Conservation (phyloP, 768 basidiomycete species). For the Exidia glandulosa region DNA sequence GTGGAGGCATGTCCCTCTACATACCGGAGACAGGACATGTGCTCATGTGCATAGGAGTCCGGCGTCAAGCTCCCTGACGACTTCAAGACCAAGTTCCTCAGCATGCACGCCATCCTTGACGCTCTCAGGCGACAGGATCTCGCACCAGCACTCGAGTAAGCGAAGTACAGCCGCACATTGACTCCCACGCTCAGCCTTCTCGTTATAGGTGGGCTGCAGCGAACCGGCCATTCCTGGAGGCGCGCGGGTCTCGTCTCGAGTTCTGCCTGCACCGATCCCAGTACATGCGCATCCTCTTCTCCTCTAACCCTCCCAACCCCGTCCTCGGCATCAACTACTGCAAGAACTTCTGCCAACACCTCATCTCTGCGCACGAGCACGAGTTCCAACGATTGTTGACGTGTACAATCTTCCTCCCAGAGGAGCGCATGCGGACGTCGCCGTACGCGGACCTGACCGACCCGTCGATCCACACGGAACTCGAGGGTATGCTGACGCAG, state of each 20-base stretch:
- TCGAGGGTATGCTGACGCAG: slow-evolving; percentile 74
- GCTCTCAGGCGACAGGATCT: slow-evolving; percentile 58
- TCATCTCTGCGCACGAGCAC: slow-evolving; percentile 49
- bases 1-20: slow-evolving; percentile 36
- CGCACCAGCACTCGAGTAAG: slow-evolving; percentile 67
- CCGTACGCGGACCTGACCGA: slow-evolving; percentile 68
- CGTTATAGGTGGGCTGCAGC: slow-evolving; percentile 63
- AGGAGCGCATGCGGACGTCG: slow-evolving; percentile 50
- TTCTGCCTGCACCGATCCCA: slow-evolving; percentile 87
- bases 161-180: slow-evolving; percentile 1
- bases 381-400: slow-evolving; percentile 65
- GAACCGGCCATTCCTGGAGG: slow-evolving; percentile 53
- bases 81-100: slow-evolving; percentile 46
- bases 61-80: slow-evolving; percentile 42
- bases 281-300: slow-evolving; percentile 68
- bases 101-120: slow-evolving; percentile 61
- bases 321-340: slow-evolving; percentile 65
- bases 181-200: slow-evolving; percentile 1
- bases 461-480: slow-evolving; percentile 60
- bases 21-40: slow-evolving; percentile 2
- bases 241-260: slow-evolving; percentile 70
- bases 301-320: slow-evolving; percentile 46
- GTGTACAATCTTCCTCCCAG: slow-evolving; percentile 60
- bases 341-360: slow-evolving; percentile 42
- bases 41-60: slow-evolving; percentile 49